Conservation (phyloP, 208 protist species). For the Vickermania ingenoplastis region DNA sequence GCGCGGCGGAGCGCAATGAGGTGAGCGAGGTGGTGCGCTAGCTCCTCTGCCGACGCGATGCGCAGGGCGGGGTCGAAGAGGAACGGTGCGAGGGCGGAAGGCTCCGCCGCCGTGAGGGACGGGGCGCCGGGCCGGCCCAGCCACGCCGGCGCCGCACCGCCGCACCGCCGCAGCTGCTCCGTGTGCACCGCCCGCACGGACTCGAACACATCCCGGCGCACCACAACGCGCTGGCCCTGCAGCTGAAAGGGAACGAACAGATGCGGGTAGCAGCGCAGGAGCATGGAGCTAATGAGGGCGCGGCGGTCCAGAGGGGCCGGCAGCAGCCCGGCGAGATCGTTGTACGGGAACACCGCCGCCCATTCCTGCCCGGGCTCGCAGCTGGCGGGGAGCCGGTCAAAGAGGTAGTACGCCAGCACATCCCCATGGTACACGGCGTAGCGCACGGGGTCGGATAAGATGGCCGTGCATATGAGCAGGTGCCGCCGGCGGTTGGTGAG, state of each 20-base stretch:
- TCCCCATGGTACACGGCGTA: constrained; percentile 15
- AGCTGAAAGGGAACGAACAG: constrained; percentile 2
- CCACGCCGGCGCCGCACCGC: background rate
- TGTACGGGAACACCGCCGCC: background rate
- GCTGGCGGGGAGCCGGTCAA: constrained; percentile 20
- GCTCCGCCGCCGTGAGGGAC: background rate
- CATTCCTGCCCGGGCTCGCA: background rate
- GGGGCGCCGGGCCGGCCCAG: background rate
- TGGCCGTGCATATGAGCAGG: constrained; percentile 13
- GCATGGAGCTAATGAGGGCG: background rate
- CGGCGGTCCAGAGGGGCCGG: background rate
- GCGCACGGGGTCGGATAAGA: background rate
- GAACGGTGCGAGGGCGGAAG: background rate
- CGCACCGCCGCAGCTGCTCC: background rate
- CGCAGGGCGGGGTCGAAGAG: background rate
- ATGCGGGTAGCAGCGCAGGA: constrained; percentile 15
- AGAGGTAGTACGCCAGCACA: constrained; percentile 29
- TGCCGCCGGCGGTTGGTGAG: constrained; percentile 8
- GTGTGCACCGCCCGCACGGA: background rate
- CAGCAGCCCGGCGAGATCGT: background rate
- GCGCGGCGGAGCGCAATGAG: background rate
- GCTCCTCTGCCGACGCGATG: background rate
- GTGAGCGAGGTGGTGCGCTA: background rate
- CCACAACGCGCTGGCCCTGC: background rate
- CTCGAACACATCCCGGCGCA: background rate